Evolutionary conservation across 2,329 filamentous ascomycete species (phyloP).

Genomic region (Xylariaceae sp.): DNA sequence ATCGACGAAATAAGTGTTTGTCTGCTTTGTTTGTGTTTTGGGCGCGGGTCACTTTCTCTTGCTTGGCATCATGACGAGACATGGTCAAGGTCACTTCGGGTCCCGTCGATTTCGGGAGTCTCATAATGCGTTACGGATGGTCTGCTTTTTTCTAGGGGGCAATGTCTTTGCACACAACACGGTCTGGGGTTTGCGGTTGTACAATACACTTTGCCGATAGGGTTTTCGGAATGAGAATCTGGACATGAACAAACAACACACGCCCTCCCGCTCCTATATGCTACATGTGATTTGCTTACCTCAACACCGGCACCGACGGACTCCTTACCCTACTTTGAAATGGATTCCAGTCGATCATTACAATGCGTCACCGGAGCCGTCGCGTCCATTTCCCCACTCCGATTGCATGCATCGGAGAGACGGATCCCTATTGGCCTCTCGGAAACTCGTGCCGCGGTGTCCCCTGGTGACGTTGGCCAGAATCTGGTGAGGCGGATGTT

Average conservation of each 20-base stretch:
- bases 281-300: not conserved
- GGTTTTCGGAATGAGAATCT: slow-evolving; percentile 60
- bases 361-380: too few relatives aligned
- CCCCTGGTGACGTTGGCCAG: too few relatives aligned
- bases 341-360: too few relatives aligned
- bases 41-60: slow-evolving; percentile 43
- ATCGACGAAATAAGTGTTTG: slow-evolving; percentile 82
- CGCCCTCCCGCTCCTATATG: not conserved
- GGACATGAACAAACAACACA: slow-evolving; percentile 43
- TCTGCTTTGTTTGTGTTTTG: slow-evolving; percentile 49
- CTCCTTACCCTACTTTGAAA: not conserved
- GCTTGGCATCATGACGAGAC: slow-evolving; percentile 55
- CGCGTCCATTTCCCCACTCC: too few relatives aligned
- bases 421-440: too few relatives aligned
- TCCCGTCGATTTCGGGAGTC: slow-evolving; percentile 43
- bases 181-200: slow-evolving; percentile 67
- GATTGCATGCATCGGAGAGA: too few relatives aligned
- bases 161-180: slow-evolving; percentile 59
- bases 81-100: slow-evolving; percentile 35
- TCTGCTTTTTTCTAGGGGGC: slow-evolving; percentile 56
- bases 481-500: too few relatives aligned
- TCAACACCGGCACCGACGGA: not conserved
- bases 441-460: too few relatives aligned
- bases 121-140: slow-evolving; percentile 72
- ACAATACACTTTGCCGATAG: slow-evolving; percentile 64